phyloP scores from a whole-genome alignment of 1,284 basidiomycete species.

The Cutaneotrichosporon sp. region DNA sequence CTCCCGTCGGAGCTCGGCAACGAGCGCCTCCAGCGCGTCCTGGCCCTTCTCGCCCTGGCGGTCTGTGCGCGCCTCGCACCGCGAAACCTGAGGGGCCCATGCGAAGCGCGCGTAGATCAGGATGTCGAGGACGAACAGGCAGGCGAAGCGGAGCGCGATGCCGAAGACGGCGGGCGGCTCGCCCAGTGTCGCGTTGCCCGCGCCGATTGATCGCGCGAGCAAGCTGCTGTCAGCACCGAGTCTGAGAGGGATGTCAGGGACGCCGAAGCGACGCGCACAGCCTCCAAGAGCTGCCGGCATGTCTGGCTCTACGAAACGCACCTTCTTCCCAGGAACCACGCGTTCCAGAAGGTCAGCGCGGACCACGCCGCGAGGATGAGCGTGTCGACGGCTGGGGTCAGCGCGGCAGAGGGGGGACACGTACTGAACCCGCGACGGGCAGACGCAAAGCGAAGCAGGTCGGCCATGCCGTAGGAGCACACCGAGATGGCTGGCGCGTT shows the following conservation, averaged over 20 bases:
- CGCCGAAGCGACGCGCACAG: neutral
- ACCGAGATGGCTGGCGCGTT: neutral
- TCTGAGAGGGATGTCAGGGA: too few relatives aligned
- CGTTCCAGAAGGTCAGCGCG: neutral
- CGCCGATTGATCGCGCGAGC: neutral
- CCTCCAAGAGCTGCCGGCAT: neutral
- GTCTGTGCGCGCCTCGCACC: neutral
- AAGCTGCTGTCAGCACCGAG: neutral
- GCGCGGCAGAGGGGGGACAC: neutral
- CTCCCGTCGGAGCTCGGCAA: neutral
- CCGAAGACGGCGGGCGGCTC: neutral
- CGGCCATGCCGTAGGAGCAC: neutral
- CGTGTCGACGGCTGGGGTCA: slow-evolving; percentile 2
- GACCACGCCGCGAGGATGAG: neutral
- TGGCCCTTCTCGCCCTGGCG: neutral
- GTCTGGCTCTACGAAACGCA: too few relatives aligned
- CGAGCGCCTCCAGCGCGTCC: neutral
- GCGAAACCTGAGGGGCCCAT: neutral
- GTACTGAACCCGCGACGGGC: neutral
- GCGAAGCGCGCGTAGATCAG: slow-evolving; percentile 2
- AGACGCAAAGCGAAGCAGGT: neutral
- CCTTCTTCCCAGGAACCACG: neutral
- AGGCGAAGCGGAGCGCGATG: neutral
- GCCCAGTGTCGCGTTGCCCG: neutral
- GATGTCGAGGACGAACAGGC: neutral